Conservation (phyloP, 1,139 yeast species). For the Candida freyschussii region DNA sequence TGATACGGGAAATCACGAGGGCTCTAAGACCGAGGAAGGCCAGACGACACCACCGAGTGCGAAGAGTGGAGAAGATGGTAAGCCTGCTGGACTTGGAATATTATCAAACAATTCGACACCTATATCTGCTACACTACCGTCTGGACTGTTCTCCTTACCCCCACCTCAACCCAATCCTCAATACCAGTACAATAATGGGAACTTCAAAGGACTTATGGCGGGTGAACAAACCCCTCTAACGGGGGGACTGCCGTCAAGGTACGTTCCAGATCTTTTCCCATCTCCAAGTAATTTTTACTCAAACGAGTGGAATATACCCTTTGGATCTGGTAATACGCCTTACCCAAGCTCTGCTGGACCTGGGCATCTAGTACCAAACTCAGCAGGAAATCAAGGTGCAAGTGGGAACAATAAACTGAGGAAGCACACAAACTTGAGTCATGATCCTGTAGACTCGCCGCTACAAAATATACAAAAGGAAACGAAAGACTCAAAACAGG, state of each 20-base stretch:
- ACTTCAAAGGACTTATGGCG: constrained; percentile 16
- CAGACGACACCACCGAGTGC: constrained; percentile 15
- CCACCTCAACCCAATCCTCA: constrained; percentile 21
- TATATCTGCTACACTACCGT: constrained; percentile 26
- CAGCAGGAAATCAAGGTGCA: background rate
- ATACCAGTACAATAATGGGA: constrained; percentile 9
- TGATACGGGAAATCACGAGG: constrained; percentile 24
- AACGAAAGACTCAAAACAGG: constrained; percentile 1
- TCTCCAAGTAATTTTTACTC: constrained; percentile 47
- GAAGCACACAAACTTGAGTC: constrained; percentile 11
- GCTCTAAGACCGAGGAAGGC: constrained; percentile 1
- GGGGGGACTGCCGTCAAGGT: constrained; percentile 43
- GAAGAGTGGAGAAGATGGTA: constrained; percentile 11
- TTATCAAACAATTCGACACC: constrained; percentile 26
- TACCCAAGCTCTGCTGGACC: constrained; percentile 24
- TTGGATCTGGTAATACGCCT: constrained; percentile 28
- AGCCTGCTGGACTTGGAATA: constrained; percentile 18
- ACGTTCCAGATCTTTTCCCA: constrained; percentile 51
- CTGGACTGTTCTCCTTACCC: constrained; percentile 24
- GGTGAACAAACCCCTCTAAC: constrained; percentile 49
- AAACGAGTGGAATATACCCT: constrained; percentile 29
- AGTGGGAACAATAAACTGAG: constrained; percentile 5
- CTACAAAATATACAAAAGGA: constrained; percentile 14
- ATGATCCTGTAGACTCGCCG: constrained; percentile 20
- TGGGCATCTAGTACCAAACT: constrained; percentile 1